phyloP scores from a whole-genome alignment of 345 rosid genomes.

The Rubroshorea leprosula region DNA sequence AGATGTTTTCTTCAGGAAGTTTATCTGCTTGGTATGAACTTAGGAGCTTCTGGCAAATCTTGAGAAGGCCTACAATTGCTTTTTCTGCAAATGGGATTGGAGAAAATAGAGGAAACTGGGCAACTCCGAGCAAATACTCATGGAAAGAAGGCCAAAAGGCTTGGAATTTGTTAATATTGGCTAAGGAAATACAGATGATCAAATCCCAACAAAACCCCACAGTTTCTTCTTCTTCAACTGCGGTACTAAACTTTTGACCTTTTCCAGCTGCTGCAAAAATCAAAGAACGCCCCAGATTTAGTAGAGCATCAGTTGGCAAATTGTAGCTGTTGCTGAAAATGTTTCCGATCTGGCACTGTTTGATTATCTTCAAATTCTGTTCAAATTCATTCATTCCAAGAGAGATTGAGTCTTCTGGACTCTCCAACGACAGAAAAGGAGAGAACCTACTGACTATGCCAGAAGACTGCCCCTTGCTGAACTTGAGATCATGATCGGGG shows the following conservation, averaged over 20 bases:
- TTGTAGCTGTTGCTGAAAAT: slow-evolving; percentile 57
- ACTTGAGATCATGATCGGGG: slow-evolving; percentile 38
- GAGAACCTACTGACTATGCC: slow-evolving; percentile 55
- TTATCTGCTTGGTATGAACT: slow-evolving; percentile 41
- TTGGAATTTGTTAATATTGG: slow-evolving; percentile 53
- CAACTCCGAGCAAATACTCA: slow-evolving; percentile 52
- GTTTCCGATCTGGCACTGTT: slow-evolving; percentile 69
- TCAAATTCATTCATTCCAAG: slow-evolving; percentile 87
- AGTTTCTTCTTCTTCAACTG: slow-evolving; percentile 84
- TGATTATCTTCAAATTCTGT: slow-evolving; percentile 76
- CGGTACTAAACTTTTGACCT: slow-evolving; percentile 91
- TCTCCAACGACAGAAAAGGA: slow-evolving; percentile 67
- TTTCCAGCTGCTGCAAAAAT: slow-evolving; percentile 91
- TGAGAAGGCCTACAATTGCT: slow-evolving; percentile 57
- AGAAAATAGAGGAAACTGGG: slow-evolving; percentile 76
- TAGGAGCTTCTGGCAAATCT: slow-evolving; percentile 56
- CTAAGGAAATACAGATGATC: slow-evolving; percentile 36
- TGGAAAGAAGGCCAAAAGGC: slow-evolving; percentile 67
- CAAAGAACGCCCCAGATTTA: slow-evolving; percentile 66
- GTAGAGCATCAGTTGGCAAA: slow-evolving; percentile 48
- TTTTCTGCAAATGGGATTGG: slow-evolving; percentile 78
- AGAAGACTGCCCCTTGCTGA: slow-evolving; percentile 27
- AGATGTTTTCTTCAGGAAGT: slow-evolving; percentile 57
- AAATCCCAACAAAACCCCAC: slow-evolving; percentile 84
- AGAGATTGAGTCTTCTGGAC: slow-evolving; percentile 63